Evolutionary conservation across 2,329 filamentous ascomycete genomes (phyloP).

Genomic region (Sporothrix protearum): DNA sequence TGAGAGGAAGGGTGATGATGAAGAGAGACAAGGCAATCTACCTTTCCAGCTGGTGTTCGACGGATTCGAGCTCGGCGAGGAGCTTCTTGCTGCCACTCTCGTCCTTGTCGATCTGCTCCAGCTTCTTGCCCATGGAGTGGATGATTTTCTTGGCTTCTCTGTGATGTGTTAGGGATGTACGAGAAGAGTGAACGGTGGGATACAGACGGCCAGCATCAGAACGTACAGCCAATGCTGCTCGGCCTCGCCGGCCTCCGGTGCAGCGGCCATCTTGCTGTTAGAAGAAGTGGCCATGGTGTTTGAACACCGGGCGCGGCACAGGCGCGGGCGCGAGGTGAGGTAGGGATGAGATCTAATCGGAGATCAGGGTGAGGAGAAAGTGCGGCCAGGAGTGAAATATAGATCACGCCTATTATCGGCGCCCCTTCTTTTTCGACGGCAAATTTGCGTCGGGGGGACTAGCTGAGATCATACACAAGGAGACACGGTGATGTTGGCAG

Average conservation of each 20-base stretch:
- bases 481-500: constrained; percentile 8
- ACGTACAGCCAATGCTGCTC: constrained; percentile 28
- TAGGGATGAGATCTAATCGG: background rate
- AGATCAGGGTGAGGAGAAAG: constrained; percentile 17
- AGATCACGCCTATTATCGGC: background rate
- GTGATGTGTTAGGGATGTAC: constrained; percentile 2
- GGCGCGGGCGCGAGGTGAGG: constrained; percentile 1
- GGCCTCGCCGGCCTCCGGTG: constrained; percentile 21
- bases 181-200: background rate
- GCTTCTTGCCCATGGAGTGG: constrained; percentile 27
- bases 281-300: background rate
- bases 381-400: background rate
- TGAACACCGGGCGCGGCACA: background rate
- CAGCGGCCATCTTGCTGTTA: constrained; percentile 15
- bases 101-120: constrained; percentile 30
- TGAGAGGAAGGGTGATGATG: background rate
- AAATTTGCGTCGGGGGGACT: constrained; percentile 19
- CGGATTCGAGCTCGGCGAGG: constrained; percentile 27
- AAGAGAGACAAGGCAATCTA: too few relatives aligned
- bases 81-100: constrained; percentile 27
- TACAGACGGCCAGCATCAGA: too few relatives aligned
- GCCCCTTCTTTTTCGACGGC: background rate
- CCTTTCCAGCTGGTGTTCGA: constrained; percentile 27
- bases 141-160: constrained; percentile 29
- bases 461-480: constrained; percentile 28